Percentiles rank a stretch among this genome's conserved stretches.
Conservation (phyloP, 2,329 filamentous ascomycete genomes). For the Endoconidiophora polonica region DNA sequence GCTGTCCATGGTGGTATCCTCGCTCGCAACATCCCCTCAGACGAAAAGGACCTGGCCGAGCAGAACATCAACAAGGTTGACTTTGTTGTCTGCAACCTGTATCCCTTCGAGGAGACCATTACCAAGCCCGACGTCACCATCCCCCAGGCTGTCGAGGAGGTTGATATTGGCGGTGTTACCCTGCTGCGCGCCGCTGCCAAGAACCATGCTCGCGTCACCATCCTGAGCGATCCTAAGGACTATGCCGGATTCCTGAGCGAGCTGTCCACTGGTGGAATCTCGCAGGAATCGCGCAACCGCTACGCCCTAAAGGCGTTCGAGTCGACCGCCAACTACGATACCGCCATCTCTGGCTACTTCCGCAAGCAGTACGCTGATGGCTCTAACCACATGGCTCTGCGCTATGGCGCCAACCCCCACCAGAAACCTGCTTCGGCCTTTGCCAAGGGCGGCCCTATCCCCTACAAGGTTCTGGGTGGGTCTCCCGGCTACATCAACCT, state of each 20-base stretch:
- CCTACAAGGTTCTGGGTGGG: conserved; percentile 87
- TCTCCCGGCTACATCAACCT: conserved; percentile 95
- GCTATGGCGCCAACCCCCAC: conserved; percentile 94
- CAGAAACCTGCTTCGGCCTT: conserved; percentile 91
- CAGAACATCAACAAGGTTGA: conserved; percentile 93
- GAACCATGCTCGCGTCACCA: conserved; percentile 91
- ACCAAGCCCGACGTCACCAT: conserved; percentile 95
- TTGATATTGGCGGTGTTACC: conserved; percentile 95
- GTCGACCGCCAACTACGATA: conserved; percentile 93
- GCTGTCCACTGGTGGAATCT: conserved; percentile 72
- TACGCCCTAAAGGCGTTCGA: conserved; percentile 97
- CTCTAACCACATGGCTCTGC: conserved; percentile 64
- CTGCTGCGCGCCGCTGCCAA: conserved; percentile 92
- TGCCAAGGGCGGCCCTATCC: conserved; percentile 53
- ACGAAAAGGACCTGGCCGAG: conserved; percentile 90
- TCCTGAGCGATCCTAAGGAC: conserved; percentile 84
- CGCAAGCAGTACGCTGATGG: conserved; percentile 86
- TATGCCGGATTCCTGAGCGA: conserved; percentile 90
- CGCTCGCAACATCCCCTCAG: conserved; percentile 80
- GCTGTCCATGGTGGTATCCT: conserved; percentile 84
- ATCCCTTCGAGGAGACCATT: conserved; percentile 97
- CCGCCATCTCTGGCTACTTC: conserved; percentile 91
- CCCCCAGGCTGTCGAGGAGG: conserved; percentile 92
- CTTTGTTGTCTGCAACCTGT: conserved; percentile 95
- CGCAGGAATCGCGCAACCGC: conserved; percentile 65